phyloP scores from a whole-genome alignment of 345 rosid genomes.

The Populus davidiana region DNA sequence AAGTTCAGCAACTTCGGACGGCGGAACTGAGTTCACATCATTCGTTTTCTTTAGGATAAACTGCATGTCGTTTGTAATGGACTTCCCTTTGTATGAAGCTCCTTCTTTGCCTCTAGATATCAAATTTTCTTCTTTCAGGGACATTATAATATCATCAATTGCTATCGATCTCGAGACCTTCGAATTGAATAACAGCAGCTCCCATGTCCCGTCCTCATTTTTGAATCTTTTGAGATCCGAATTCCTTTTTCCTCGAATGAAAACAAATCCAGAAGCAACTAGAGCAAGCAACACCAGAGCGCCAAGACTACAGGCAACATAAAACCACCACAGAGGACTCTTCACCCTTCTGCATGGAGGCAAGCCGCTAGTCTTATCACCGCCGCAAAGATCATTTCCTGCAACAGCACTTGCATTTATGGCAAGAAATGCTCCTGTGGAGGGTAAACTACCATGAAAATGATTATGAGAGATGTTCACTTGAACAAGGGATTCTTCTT shows the following conservation, averaged over 20 bases:
- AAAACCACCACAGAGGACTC: constrained; percentile 47
- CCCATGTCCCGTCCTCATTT: constrained; percentile 67
- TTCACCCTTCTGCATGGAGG: constrained; percentile 51
- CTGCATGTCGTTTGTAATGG: constrained; percentile 26
- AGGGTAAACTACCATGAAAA: constrained; percentile 62
- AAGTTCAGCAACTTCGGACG: constrained; percentile 28
- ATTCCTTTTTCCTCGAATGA: constrained; percentile 35
- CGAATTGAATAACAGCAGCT: constrained; percentile 53
- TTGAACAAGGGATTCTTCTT: constrained; percentile 25
- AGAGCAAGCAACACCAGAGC: constrained; percentile 34
- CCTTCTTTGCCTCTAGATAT: constrained; percentile 38
- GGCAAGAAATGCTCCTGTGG: constrained; percentile 71
- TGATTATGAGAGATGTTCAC: constrained; percentile 29
- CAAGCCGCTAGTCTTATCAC: constrained; percentile 38
- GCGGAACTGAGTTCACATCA: constrained; percentile 24
- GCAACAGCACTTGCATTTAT: constrained; percentile 62
- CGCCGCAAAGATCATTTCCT: constrained; percentile 70
- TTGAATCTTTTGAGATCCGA: constrained; percentile 51
- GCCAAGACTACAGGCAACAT: constrained; percentile 35
- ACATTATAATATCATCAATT: constrained; percentile 38
- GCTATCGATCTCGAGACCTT: constrained; percentile 40
- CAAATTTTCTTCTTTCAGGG: constrained; percentile 45
- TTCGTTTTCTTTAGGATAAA: constrained; percentile 49
- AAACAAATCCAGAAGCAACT: constrained; percentile 26
- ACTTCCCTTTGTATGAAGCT: constrained; percentile 30